Evolutionary conservation across 2,329 filamentous ascomycete species (phyloP), one percentile per base, ranked within the genome.

Genomic region (Huntiella moniliformis): DNA sequence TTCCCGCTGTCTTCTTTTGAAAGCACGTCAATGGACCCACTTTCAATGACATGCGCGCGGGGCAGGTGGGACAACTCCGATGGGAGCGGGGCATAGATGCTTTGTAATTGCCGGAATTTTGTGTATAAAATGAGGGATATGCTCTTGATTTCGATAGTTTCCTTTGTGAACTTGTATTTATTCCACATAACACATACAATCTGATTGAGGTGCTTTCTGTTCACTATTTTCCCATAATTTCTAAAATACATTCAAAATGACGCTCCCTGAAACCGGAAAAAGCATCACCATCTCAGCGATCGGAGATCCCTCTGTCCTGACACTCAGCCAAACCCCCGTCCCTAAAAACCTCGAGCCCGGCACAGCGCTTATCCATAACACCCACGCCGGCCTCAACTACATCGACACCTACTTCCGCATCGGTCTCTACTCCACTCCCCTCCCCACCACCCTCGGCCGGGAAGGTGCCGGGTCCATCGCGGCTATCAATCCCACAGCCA

Each of bases 361-460:
- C 53, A 72, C 79, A 52, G 70, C 81, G 45, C 74, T 77, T 54
- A 64, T 81, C 51, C 63, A 70, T 51, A 64, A 79, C 54, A 68
- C 70, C 51, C 65, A 71, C 40, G 80, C 77, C 11, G 75, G 75
- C 40, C 66, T 81, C 57, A 81, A 77, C 60, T 77, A 77, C 80
- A 4, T 50, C 28, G 51, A 52, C 62, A 93, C 67, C 35, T 93
- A 94, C 64, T 92, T 87, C 71, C 84, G 87, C 58, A 76, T 72
- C 10, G 87, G 87, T 8, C 73, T 93, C 43, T 94, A 94, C 67
- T 58, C 64, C 31, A 38, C 37, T 6, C 38, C 50, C 1, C 75
- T 82, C 54, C 87, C 86, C 4, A 71, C 82, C 54, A 77, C 79
- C 43, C 77, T 88, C 15, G 86, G 87, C 51, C 79, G 80, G 55